Evolutionary conservation across 192 early-diverging fungal species (phyloP), one percentile per base, ranked within the genome.

Genomic region (Mortierella antarctica): DNA sequence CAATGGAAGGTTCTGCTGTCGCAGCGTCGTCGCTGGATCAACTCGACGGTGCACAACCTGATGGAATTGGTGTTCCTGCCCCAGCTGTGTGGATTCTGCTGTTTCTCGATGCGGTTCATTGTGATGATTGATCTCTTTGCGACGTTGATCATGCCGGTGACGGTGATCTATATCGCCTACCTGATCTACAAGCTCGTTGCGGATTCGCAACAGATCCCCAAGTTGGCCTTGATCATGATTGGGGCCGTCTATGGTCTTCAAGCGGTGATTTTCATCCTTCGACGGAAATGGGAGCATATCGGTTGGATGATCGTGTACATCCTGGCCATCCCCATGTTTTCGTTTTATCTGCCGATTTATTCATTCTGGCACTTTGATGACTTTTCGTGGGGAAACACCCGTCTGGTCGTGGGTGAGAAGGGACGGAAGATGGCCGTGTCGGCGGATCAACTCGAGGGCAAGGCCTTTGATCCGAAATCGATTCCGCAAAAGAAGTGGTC

Each of bases 301-400:
- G 92, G 92, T 21, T 98, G 97, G 97, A 98, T 99, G 97, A 91
- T 99, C 70, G 93, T 98, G 49, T 95, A 93, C 69, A 92, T 98
- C 50, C 60, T 96, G 42, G 96, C 96, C 15, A 93, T 97, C 66
- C 96, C 96, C 13, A 85, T 97, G 18, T 98, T 96, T 81, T 91
- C 91, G 11, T 92, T 95, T 74, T 87, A 91, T 56, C 89, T 95
- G 63, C 93, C 93, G 17, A 59, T 95, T 31, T 99, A 99, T 83
- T 87, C 97, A 21, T 99, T 97, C 90, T 99, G 98, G 98, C 96
- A 97, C 87, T 96, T 98, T 83, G 98, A 99, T 80, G 96, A 99
- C 77, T 99, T 99, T 77, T 97, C 95, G n/a, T 99, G 98, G 98
- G 98, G 97, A 64, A 97, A 96, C 81, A 99, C 97, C 42, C 94